These are phyloP conservation scores for Terfezia boudieri DNA, from an alignment of 495 filamentous ascomycete species.

Conservation along the genomic window DNA sequence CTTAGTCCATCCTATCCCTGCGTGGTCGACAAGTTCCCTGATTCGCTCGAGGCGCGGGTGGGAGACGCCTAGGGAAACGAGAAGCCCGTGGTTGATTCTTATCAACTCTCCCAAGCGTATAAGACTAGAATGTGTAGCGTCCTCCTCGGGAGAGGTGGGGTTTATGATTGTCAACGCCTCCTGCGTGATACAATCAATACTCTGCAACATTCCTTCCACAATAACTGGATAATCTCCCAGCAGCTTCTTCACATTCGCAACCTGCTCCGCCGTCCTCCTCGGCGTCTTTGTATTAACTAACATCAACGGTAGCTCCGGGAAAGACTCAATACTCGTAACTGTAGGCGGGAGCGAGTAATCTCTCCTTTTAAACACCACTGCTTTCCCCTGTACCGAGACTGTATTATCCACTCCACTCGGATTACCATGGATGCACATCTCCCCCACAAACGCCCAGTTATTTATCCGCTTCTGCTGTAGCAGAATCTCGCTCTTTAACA, in stretches of 20 bases:
- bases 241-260: constrained; percentile 61
- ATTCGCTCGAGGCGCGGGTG: constrained; percentile 85
- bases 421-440: constrained; percentile 92
- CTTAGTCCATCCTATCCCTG: constrained; percentile 90
- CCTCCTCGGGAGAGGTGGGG: constrained; percentile 33
- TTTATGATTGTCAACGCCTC: constrained; percentile 51
- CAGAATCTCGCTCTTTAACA: constrained; percentile 56
- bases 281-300: constrained; percentile 68
- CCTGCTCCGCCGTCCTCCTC: constrained; percentile 61
- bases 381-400: constrained; percentile 79
- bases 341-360: constrained; percentile 56
- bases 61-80: constrained; percentile 74
- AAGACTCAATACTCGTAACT: constrained; percentile 32
- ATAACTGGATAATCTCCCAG: constrained; percentile 46
- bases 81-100: constrained; percentile 75
- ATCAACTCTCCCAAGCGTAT: constrained; percentile 56
- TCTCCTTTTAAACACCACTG: constrained; percentile 63
- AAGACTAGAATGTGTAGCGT: constrained; percentile 35
- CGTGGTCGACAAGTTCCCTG: constrained; percentile 69
- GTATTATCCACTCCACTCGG: constrained; percentile 95
- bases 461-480: constrained; percentile 85
- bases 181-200: constrained; percentile 59
- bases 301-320: constrained; percentile 74
- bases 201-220: constrained; percentile 53
- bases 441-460: constrained; percentile 87